phyloP scores from a whole-genome alignment of 306 rosid species.

The Vicia villosa region DNA sequence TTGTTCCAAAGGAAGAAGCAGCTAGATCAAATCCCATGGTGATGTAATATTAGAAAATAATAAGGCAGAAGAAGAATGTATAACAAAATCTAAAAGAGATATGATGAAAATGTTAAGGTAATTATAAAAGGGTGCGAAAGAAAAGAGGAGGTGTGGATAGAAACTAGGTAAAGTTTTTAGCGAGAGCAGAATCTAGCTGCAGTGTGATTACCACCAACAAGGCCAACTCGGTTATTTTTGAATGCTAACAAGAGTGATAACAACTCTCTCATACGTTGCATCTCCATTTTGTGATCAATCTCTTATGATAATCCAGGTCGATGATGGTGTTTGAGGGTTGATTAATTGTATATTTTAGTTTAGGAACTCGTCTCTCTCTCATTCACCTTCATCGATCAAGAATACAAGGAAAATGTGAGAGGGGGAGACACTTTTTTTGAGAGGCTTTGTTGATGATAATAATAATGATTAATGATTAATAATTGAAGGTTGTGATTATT shows the following conservation, averaged over 20 bases:
- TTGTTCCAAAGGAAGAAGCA: slow-evolving; percentile 31
- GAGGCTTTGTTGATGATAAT: background rate
- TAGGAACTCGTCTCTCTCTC: slow-evolving; percentile 17
- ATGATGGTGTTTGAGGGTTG: slow-evolving; percentile 22
- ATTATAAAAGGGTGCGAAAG: background rate
- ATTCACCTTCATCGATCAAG: slow-evolving; percentile 36
- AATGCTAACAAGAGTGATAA: slow-evolving; percentile 50
- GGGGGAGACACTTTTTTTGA: slow-evolving; percentile 31
- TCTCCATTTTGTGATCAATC: slow-evolving; percentile 53
- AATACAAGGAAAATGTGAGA: slow-evolving; percentile 43
- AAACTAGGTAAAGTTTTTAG: slow-evolving; percentile 30
- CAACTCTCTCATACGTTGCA: slow-evolving; percentile 62
- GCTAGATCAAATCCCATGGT: slow-evolving; percentile 45
- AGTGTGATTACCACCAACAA: slow-evolving; percentile 92
- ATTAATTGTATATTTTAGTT: background rate
- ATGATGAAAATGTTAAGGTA: background rate
- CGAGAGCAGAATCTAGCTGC: slow-evolving; percentile 82
- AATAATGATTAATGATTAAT: background rate
- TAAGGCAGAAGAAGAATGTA: background rate
- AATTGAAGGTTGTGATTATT: slow-evolving; percentile 4
- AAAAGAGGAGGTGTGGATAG: background rate
- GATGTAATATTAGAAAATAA: background rate
- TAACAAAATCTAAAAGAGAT: background rate
- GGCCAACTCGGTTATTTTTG: slow-evolving; percentile 49
- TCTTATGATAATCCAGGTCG: slow-evolving; percentile 39